Evolutionary conservation across 2,329 filamentous ascomycete genomes (phyloP).

Genomic region (Ciborinia camelliae): DNA sequence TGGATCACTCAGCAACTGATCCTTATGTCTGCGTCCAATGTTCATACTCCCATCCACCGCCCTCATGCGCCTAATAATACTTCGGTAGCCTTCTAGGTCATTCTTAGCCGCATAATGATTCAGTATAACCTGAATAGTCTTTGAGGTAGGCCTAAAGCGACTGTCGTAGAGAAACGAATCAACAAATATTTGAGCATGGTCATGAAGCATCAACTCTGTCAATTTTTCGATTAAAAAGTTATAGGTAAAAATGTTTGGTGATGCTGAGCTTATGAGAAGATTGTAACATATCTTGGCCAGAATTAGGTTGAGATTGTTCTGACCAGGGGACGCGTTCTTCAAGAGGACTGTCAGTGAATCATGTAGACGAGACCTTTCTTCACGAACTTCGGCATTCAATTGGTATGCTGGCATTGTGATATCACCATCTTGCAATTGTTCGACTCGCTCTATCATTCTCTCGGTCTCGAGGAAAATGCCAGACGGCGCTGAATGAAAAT

Average conservation of each 20-base stretch:
- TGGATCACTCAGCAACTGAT: constrained; percentile 10
- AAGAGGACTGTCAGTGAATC: constrained; percentile 27
- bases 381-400: constrained; percentile 18
- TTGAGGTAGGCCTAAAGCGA: constrained; percentile 29
- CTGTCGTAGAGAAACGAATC: constrained; percentile 47
- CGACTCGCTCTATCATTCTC: constrained; percentile 25
- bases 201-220: constrained; percentile 47
- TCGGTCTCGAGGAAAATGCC: constrained; percentile 20
- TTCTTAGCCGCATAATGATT: constrained; percentile 32
- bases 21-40: constrained; percentile 8
- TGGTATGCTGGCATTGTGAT: constrained; percentile 28
- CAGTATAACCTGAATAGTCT: constrained; percentile 33
- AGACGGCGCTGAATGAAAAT: constrained; percentile 2
- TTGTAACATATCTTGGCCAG: constrained; percentile 55
- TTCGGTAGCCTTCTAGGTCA: constrained; percentile 30
- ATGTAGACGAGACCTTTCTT: constrained; percentile 29
- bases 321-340: constrained; percentile 14
- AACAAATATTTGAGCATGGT: constrained; percentile 52
- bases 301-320: constrained; percentile 29
- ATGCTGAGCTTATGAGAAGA: constrained; percentile 57
- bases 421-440: constrained; percentile 22
- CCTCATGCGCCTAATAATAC: constrained; percentile 33
- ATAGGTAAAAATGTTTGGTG: constrained; percentile 66
- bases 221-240: constrained; percentile 70
- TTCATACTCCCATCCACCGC: constrained; percentile 24